These are phyloP conservation scores for Santalum album DNA, from an alignment of 164 flowering plant genomes.

Conservation along the genomic window DNA sequence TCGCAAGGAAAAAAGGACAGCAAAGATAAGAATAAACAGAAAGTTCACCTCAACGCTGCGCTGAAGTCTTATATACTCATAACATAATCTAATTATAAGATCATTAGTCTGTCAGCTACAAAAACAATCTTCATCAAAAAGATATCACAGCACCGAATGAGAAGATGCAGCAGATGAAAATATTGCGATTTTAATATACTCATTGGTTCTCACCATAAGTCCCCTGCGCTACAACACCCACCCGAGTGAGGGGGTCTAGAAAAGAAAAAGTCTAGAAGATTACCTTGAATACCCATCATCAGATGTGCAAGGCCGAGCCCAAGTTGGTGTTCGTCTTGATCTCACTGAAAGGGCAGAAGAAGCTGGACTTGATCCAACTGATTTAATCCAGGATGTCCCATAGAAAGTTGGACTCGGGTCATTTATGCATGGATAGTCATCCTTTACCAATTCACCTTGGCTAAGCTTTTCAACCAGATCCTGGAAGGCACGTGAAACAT, in stretches of 20 bases:
- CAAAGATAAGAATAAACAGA: too few species aligned
- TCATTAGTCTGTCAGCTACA: too few species aligned
- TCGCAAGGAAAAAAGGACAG: too few species aligned
- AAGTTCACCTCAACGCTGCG: too few species aligned
- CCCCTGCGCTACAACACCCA: too few species aligned
- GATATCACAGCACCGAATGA: too few species aligned
- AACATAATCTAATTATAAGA: too few species aligned
- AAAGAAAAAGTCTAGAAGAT: not conserved
- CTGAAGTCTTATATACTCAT: too few species aligned
- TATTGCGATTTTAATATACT: not conserved
- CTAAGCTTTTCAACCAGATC: conserved; percentile 74
- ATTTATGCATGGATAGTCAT: conserved; percentile 83
- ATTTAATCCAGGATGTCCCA: conserved; percentile 30
- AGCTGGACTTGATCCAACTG: conserved; percentile 30
- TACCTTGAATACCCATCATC: conserved; percentile 96
- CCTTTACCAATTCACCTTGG: conserved; percentile 75
- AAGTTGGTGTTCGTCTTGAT: conserved; percentile 82
- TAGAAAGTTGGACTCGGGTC: conserved; percentile 59
- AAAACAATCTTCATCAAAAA: too few species aligned
- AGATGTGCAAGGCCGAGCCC: conserved; percentile 82
- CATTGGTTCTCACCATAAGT: not conserved
- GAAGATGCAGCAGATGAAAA: too few species aligned
- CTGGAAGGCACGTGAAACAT: conserved; percentile 26
- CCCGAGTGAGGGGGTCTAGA: not conserved
- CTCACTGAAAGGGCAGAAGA: conserved; percentile 84